Conservation (phyloP, 2,329 filamentous ascomycete species). For the Clarireedia sp. region DNA sequence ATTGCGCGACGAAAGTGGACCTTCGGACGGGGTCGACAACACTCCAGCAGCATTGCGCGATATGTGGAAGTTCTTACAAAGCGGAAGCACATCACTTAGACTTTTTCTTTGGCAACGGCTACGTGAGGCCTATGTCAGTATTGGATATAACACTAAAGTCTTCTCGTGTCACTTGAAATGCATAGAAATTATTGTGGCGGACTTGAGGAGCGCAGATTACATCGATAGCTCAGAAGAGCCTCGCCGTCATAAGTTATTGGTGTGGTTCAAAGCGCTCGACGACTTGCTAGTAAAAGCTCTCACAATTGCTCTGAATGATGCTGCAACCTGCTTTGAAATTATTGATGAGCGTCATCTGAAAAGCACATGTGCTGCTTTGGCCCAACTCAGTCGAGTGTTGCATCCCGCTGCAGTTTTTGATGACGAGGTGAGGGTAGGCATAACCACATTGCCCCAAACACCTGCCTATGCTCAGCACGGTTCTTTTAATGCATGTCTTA, state of each 20-base stretch:
- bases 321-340: constrained; percentile 66
- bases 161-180: constrained; percentile 80
- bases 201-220: constrained; percentile 55
- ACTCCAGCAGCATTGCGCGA: constrained; percentile 49
- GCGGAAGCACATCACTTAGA: constrained; percentile 72
- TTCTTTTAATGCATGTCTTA: constrained; percentile 49
- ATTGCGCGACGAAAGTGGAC: constrained; percentile 6
- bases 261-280: constrained; percentile 71
- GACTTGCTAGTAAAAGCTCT: constrained; percentile 66
- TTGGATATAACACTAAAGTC: constrained; percentile 80
- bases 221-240: constrained; percentile 48
- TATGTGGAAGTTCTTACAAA: constrained; percentile 76
- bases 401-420: constrained; percentile 77
- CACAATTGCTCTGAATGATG: constrained; percentile 59
- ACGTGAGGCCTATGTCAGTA: constrained; percentile 79
- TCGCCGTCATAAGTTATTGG: constrained; percentile 63
- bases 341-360: constrained; percentile 72
- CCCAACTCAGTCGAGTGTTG: constrained; percentile 63
- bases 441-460: constrained; percentile 51
- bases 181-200: constrained; percentile 72
- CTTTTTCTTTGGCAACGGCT: constrained; percentile 86
- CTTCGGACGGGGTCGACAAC: constrained; percentile 18
- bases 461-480: constrained; percentile 36
- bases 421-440: constrained; percentile 75
- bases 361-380: constrained; percentile 63